phyloP scores from a whole-genome alignment of 129 eudicot genomes.

The Erigeron canadensis region DNA sequence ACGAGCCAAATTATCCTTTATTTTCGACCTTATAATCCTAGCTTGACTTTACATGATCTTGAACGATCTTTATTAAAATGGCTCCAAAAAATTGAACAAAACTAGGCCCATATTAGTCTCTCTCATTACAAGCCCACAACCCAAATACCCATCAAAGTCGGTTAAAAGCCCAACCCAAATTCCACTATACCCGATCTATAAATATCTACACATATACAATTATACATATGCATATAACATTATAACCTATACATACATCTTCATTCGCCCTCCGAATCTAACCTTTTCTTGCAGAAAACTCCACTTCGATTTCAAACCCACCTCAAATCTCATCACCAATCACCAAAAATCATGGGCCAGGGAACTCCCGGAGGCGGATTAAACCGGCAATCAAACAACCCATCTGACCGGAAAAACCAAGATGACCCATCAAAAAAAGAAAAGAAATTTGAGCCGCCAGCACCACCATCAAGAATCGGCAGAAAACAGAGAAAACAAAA shows the following conservation, averaged over 20 bases:
- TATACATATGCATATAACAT: too few relatives aligned
- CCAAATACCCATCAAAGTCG: neutral
- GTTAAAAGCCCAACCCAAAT: neutral
- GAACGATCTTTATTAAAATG: too few relatives aligned
- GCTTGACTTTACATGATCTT: too few relatives aligned
- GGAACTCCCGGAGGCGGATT: slow-evolving; percentile 93
- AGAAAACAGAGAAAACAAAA: slow-evolving; percentile 88
- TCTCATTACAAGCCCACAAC: neutral
- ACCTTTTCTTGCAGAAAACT: neutral
- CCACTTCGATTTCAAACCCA: neutral
- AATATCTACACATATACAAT: neutral
- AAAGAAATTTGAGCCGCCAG: slow-evolving; percentile 89
- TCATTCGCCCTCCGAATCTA: neutral
- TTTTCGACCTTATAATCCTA: too few relatives aligned
- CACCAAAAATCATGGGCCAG: slow-evolving; percentile 61
- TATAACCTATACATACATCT: neutral
- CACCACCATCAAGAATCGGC: slow-evolving; percentile 89
- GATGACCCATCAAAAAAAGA: slow-evolving; percentile 76
- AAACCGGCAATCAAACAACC: slow-evolving; percentile 49
- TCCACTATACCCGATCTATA: neutral
- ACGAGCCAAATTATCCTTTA: too few relatives aligned
- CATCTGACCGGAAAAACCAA: slow-evolving; percentile 68
- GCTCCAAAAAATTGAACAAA: too few relatives aligned
- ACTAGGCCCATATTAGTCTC: neutral
- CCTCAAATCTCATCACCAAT: neutral